Percentiles rank a stretch among this genome's conserved stretches.
Conservation (phyloP, 257 asterid species). For the Salvia rosmarinus region DNA sequence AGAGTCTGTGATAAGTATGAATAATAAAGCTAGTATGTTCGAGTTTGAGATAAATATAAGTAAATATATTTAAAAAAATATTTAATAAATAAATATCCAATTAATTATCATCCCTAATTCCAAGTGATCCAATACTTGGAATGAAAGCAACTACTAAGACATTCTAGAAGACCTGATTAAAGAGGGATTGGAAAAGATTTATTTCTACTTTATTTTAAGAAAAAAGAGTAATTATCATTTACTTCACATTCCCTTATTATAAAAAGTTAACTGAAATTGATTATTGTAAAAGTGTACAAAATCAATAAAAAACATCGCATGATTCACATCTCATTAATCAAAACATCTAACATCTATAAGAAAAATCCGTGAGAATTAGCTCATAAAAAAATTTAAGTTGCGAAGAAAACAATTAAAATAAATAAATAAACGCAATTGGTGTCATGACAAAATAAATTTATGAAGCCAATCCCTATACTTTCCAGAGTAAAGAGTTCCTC, state of each 20-base stretch:
- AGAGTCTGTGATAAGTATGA: no score
- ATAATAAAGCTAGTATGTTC: no score
- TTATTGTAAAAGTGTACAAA: background rate
- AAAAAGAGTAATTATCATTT: background rate
- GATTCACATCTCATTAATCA: conserved; percentile 11
- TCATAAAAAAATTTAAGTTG: background rate
- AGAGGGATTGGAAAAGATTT: background rate
- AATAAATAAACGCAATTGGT: no score
- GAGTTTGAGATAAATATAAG: no score
- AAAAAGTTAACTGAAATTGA: background rate
- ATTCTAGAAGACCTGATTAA: background rate
- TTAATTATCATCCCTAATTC: no score
- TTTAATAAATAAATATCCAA: no score
- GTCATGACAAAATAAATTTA: no score
- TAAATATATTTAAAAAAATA: no score
- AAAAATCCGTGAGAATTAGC: background rate
- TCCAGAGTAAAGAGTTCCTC: background rate
- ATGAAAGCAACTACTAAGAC: background rate
- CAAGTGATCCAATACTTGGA: no score
- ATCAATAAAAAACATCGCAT: background rate
- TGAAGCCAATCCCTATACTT: no score
- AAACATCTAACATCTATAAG: background rate
- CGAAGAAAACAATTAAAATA: no score
- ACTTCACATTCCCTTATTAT: conserved; percentile 2
- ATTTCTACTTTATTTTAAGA: background rate